Evolutionary conservation across 306 rosid species (phyloP), one percentile per base, ranked within the genome.

Genomic region (Inga oerstediana): DNA sequence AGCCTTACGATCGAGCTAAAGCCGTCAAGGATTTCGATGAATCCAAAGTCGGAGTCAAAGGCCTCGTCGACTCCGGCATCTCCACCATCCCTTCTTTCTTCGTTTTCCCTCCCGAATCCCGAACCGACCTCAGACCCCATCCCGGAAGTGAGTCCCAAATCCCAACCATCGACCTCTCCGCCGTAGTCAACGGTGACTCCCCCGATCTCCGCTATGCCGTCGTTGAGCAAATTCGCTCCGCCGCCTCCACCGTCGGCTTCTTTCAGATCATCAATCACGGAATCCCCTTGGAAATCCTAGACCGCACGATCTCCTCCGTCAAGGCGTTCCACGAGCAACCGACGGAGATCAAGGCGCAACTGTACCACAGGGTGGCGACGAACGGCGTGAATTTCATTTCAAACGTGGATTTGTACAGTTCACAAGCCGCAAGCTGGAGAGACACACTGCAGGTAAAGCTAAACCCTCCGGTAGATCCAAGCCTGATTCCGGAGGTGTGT

Each of bases 361-460:
- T 87, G 87, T 91, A 93, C 69, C 76, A 88, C 0, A 84, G 89
- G 70, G 87, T 86, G 4, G 7, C 30, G 7, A n/a, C 4, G 79
- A 51, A 4, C 77, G 85, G 90, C 17, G 88, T 76, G 22, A 83
- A 86, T 19, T 90, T 81, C 56, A 56, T 88, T 10, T 89, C 91
- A 9, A 86, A 91, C 75, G 91, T 87, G n/a, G 91, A 88, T 27
- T 82, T 90, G 20, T 85, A 83, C 54, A 59, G 66, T 30, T 84
- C 71, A 22, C 83, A 68, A 37, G 86, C 97, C 39, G 97, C 97
- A 75, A 90, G 94, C 86, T 94, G 97, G 98, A 88, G 95, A 22
- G 98, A 94, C 79, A 91, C 94, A 3, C 54, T 92, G 16, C 89
- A 86, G 86, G 13, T 93, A 5, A 86, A 82, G 77, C 4, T 90